Evolutionary conservation across 768 basidiomycete genomes (phyloP).

Genomic region (Leccinum aurantiacum): DNA sequence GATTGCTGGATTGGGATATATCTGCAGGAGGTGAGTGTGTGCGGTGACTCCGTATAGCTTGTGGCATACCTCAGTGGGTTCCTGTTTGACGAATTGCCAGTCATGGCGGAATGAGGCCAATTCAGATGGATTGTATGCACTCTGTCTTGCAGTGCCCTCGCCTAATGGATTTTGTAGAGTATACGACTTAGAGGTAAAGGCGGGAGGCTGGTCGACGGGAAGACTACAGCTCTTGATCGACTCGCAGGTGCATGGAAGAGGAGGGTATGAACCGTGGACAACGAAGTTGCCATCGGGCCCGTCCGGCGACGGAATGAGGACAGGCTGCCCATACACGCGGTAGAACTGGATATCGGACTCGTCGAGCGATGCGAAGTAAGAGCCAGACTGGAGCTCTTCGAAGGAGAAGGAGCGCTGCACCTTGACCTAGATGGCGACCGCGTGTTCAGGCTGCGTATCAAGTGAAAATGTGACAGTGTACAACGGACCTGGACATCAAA

Average conservation of each 20-base stretch:
- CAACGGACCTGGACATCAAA: conserved; percentile 26
- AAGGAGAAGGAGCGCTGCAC: conserved; percentile 35
- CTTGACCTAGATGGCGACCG: conserved; percentile 21
- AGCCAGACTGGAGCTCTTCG: conserved; percentile 35
- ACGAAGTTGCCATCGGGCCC: conserved; percentile 22
- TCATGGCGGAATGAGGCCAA: conserved; percentile 6
- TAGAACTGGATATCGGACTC: conserved; percentile 36
- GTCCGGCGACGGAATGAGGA: conserved; percentile 29
- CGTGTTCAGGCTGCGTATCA: neutral
- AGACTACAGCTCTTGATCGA: neutral
- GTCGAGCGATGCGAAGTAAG: conserved; percentile 31
- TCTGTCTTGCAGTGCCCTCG: conserved; percentile 1
- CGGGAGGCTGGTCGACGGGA: conserved; percentile 5
- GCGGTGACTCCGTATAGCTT: neutral
- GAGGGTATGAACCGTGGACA: conserved; percentile 11
- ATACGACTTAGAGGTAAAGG: conserved; percentile 28
- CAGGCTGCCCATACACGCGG: conserved; percentile 32
- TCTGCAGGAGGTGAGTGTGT: conserved; percentile 18
- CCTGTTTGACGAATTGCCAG: conserved; percentile 29
- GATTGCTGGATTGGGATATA: conserved; percentile 15
- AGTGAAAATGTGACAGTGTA: neutral
- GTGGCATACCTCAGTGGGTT: conserved; percentile 25
- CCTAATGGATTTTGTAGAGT: conserved; percentile 31
- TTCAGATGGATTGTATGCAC: neutral
- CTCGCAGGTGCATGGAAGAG: conserved; percentile 4